These are phyloP conservation scores for Candida tammaniensis DNA, from an alignment of 805 yeast genomes.

Conservation along the genomic window DNA sequence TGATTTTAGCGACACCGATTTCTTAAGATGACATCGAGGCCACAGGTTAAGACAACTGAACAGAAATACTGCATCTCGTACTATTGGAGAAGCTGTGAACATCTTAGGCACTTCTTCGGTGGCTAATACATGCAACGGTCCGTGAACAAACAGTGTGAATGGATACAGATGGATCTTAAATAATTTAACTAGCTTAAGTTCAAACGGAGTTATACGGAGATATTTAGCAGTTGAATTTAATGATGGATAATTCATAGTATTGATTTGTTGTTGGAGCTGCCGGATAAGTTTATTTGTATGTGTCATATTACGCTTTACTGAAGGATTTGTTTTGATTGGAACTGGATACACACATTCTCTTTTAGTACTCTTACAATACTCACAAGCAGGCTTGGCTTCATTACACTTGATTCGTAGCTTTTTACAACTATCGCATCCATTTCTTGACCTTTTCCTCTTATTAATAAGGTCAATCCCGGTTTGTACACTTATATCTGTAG, in stretches of 20 bases:
- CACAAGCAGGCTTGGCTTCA: conserved; percentile 11
- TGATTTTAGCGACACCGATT: background rate
- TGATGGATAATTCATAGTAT: background rate
- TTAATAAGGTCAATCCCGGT: background rate
- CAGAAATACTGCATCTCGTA: conserved; percentile 8
- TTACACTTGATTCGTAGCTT: conserved; percentile 49
- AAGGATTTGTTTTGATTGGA: background rate
- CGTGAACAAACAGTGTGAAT: conserved; percentile 1
- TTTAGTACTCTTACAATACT: conserved; percentile 9
- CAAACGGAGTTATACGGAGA: conserved; percentile 6
- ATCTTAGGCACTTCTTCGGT: conserved; percentile 2
- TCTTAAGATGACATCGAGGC: conserved; percentile 4
- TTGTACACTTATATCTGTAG: too few species aligned
- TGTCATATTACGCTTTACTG: conserved; percentile 1
- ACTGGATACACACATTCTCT: conserved; percentile 7
- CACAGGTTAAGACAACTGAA: conserved; percentile 10
- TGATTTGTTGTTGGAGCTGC: conserved; percentile 1
- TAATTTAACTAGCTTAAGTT: conserved; percentile 8
- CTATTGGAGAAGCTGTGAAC: conserved; percentile 4
- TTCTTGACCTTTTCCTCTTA: conserved; percentile 22
- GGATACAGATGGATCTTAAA: conserved; percentile 4
- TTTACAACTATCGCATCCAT: conserved; percentile 64
- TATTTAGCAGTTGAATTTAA: conserved; percentile 3
- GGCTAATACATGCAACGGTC: conserved; percentile 5
- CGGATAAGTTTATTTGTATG: conserved; percentile 5